Base-by-base conservation (phyloP, 2,329 filamentous ascomycete species). In the Sclerotinia subarctica region DNA sequence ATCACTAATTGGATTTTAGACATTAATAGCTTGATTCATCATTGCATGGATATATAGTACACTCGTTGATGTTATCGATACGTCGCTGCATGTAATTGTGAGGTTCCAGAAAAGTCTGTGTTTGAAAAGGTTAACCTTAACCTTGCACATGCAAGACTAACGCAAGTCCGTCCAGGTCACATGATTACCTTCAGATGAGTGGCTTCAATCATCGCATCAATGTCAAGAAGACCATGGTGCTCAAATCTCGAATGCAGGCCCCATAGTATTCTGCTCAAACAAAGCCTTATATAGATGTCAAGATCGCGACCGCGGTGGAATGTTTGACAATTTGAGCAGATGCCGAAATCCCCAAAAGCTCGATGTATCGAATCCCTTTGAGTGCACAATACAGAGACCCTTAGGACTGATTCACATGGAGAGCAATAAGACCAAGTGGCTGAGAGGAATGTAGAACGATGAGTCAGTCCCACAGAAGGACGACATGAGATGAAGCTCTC, bases 101-200 rank as follows among this genome's bases (percentile, higher is more conserved):
- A 29, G 60, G 38, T 64, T 26, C 38, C 57, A 35, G 44, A 58
- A 65, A 57, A 58, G 35, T 47, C 21, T 24, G 29, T 58, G 26
- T 65, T 47, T 47, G 19, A 32, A 26, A 35, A 44, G 32, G 35
- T 35, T 35, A 35, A 35, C 7, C 7, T 35, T n/a, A 35, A n/a
- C 52, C 38, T 59, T 66, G 64, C 42, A 63, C 19, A 38, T 38
- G 59, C 47, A 58, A 59, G 21, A 51, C 54, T 59, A 59, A 53
- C 46, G 46, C 38, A n/a, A 17, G 1, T 19, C 26, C 19, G 7
- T 17, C 29, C 5, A 35, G n/a, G 15, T 62, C 59, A 62, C 59
- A 51, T 51, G 59, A 8, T 51, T 11, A 35, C 15, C 10, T 24
- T 15, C 29, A 51, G 11, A 11, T 19, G 29, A 60, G 6, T 11